phyloP scores from a whole-genome alignment of 2,329 filamentous ascomycete genomes.

The Lithohypha guttulata region DNA sequence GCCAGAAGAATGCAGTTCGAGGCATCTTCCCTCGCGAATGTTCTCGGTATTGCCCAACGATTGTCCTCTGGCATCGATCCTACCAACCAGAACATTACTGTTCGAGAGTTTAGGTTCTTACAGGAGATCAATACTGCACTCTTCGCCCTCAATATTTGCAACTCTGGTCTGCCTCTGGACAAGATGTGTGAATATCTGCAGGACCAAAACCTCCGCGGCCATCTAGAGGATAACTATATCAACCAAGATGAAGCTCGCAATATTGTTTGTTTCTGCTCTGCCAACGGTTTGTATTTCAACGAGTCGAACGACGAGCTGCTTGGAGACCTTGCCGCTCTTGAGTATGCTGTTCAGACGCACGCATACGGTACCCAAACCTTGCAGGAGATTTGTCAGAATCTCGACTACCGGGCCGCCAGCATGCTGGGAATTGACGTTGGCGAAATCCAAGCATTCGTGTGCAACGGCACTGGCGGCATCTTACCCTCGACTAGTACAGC shows the following conservation, averaged over 20 bases:
- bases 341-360: conserved; percentile 14
- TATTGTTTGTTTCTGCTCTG: conserved; percentile 7
- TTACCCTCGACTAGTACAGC: neutral
- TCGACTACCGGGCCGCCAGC: conserved; percentile 5
- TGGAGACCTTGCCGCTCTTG: conserved; percentile 2
- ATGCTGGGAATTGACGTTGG: conserved; percentile 2
- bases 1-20: neutral
- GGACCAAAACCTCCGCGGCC: neutral
- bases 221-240: conserved; percentile 3
- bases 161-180: conserved; percentile 2
- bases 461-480: conserved; percentile 4
- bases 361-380: conserved; percentile 3
- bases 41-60: conserved; percentile 3
- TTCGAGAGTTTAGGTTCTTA: conserved; percentile 5
- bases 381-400: conserved; percentile 1
- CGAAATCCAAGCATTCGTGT: neutral
- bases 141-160: conserved; percentile 7
- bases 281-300: conserved; percentile 9
- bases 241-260: conserved; percentile 7
- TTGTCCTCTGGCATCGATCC: conserved; percentile 8
- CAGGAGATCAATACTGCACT: conserved; percentile 7
- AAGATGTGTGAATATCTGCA: conserved; percentile 7
- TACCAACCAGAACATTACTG: conserved; percentile 5
- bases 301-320: conserved; percentile 6
- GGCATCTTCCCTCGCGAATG: neutral